Percentiles rank a stretch among this genome's conserved stretches.
phyloP scores from a whole-genome alignment of 2,329 filamentous ascomycete genomes.

The Verticillium tricorpus region DNA sequence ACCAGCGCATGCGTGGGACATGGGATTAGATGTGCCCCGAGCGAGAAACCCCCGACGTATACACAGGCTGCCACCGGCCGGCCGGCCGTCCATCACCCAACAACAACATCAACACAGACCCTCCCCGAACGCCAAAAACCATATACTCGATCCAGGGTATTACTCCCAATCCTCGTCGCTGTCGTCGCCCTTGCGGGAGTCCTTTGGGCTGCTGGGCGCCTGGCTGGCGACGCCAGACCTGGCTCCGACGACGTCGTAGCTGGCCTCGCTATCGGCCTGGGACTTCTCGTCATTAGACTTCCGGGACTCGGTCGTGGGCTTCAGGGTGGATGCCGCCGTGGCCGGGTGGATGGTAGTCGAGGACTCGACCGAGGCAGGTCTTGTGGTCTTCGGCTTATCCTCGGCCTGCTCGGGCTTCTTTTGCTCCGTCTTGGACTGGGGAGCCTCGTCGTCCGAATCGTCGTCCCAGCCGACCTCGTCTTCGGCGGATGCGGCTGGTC shows the following conservation, averaged over 20 bases:
- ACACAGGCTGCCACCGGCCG: conserved; percentile 13
- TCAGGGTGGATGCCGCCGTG: conserved; percentile 38
- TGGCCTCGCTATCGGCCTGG: conserved; percentile 87
- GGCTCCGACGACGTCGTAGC: conserved; percentile 87
- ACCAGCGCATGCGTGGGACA: background rate
- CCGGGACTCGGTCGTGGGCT: conserved; percentile 57
- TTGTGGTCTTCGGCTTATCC: conserved; percentile 20
- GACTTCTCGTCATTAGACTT: conserved; percentile 85
- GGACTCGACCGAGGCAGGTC: conserved; percentile 48
- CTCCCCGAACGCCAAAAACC: background rate
- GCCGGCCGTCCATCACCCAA: background rate
- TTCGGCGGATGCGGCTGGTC: conserved; percentile 60
- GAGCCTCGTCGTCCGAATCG: conserved; percentile 53
- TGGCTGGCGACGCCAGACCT: conserved; percentile 73
- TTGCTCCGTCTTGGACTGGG: conserved; percentile 22
- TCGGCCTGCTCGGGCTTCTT: conserved; percentile 23
- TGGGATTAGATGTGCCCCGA: conserved; percentile 5
- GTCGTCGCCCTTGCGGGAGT: conserved; percentile 50
- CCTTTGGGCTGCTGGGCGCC: conserved; percentile 64
- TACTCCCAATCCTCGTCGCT: conserved; percentile 78
- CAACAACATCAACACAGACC: conserved; percentile 6
- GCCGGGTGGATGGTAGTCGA: conserved; percentile 58
- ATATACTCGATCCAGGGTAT: conserved; percentile 1
- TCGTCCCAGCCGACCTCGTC: conserved; percentile 72
- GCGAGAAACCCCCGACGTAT: conserved; percentile 3